A percentile compares a stretch with the other conserved stretches of the same genome.
Conservation (phyloP, 140 eudicot genomes). For the Bidens hawaiensis region DNA sequence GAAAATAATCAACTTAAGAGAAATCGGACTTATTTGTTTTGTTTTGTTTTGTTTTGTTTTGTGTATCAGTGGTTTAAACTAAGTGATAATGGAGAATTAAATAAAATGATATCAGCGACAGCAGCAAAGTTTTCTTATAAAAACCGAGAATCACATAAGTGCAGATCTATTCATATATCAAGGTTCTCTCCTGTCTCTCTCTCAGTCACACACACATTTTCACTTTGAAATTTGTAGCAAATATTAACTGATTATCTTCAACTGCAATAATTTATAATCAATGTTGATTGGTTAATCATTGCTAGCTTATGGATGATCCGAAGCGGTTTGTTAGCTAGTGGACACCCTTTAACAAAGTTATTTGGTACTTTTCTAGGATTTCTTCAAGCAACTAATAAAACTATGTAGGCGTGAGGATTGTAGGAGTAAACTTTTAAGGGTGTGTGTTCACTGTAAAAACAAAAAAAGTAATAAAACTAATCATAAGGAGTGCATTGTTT, state of each 20-base stretch:
- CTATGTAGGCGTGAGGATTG: too few species aligned
- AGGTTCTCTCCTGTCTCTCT: not conserved
- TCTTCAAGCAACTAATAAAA: too few species aligned
- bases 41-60: not conserved
- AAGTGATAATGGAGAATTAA: not conserved
- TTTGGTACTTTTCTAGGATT: too few species aligned
- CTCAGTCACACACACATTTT: not conserved
- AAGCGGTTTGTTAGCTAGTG: too few species aligned
- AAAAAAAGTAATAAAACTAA: too few species aligned
- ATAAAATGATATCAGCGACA: not conserved
- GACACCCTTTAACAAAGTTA: too few species aligned
- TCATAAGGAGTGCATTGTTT: too few species aligned
- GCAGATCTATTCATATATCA: not conserved
- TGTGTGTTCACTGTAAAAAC: too few species aligned
- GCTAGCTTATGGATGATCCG: too few species aligned
- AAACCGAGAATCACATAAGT: not conserved
- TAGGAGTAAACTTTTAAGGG: too few species aligned
- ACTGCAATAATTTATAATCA: not conserved
- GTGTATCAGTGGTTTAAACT: slow-evolving; percentile 1
- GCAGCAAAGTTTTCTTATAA: not conserved
- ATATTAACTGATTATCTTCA: too few species aligned
- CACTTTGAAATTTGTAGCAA: too few species aligned
- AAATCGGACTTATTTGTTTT: not conserved
- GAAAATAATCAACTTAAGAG: not conserved
- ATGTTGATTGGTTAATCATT: not conserved